Percentiles rank a stretch among this genome's conserved stretches.
These are phyloP conservation scores for Choiromyces venosus DNA, from an alignment of 495 filamentous ascomycete species.

Conservation along the genomic window DNA sequence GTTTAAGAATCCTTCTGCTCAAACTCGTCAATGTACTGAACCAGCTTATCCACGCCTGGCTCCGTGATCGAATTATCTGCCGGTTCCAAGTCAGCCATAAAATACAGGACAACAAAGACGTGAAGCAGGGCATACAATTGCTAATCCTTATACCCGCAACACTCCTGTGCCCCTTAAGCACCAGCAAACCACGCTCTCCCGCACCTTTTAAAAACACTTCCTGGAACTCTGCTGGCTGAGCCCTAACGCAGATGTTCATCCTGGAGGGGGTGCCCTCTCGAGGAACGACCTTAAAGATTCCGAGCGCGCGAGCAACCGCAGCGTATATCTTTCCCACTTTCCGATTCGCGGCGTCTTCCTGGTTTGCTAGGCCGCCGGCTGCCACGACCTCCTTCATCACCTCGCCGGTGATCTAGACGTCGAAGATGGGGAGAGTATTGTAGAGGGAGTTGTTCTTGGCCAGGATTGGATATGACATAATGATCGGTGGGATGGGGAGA, in stretches of 20 bases:
- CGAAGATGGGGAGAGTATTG: slow-evolving; percentile 92
- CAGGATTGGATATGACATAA: slow-evolving; percentile 72
- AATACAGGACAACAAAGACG: slow-evolving; percentile 7
- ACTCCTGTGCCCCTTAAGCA: slow-evolving; percentile 75
- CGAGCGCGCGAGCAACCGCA: slow-evolving; percentile 59
- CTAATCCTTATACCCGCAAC: slow-evolving; percentile 64
- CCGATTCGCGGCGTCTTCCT: slow-evolving; percentile 60
- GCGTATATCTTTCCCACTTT: slow-evolving; percentile 67
- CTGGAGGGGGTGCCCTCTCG: slow-evolving; percentile 65
- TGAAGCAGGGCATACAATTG: slow-evolving; percentile 46
- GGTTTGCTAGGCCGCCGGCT: slow-evolving; percentile 61
- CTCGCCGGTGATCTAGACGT: slow-evolving; percentile 77
- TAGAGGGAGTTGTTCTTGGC: slow-evolving; percentile 87
- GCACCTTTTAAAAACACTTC: slow-evolving; percentile 72
- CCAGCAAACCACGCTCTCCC: slow-evolving; percentile 56
- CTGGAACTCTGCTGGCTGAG: slow-evolving; percentile 59
- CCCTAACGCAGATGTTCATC: slow-evolving; percentile 90
- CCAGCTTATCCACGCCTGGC: slow-evolving; percentile 56
- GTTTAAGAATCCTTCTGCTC: slow-evolving; percentile 38
- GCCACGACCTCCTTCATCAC: slow-evolving; percentile 66
- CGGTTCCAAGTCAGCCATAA: slow-evolving; percentile 7
- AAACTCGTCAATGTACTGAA: slow-evolving; percentile 55
- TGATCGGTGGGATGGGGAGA: slow-evolving; percentile 67
- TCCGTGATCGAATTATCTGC: slow-evolving; percentile 58
- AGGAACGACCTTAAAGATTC: slow-evolving; percentile 63